Conservation (phyloP, 345 rosid genomes). For the Excoecaria cochinchinensis region DNA sequence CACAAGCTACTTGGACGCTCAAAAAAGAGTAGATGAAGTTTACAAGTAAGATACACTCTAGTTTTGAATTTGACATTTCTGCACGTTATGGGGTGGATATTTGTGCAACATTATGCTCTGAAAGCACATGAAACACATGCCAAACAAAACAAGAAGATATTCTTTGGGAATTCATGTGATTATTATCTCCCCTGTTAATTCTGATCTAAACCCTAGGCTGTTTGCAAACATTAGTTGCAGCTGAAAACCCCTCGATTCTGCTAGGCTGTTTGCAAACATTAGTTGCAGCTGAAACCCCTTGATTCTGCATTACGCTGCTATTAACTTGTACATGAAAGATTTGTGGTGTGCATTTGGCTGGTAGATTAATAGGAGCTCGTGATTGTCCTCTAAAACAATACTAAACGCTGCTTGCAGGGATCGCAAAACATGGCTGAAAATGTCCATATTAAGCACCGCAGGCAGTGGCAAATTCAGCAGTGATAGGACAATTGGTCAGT, state of each 20-base stretch:
- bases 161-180: background rate
- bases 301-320: background rate
- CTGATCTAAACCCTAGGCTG: background rate
- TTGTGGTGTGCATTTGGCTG: background rate
- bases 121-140: background rate
- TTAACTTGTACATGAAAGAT: background rate
- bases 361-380: background rate
- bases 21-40: slow-evolving; percentile 74
- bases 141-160: background rate
- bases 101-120: background rate
- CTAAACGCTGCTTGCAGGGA: slow-evolving; percentile 48
- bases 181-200: background rate
- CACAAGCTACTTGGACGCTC: slow-evolving; percentile 81
- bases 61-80: background rate
- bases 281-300: background rate
- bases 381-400: background rate
- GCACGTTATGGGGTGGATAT: background rate
- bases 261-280: background rate
- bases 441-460: slow-evolving; percentile 91
- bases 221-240: background rate
- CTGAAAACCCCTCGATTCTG: background rate
- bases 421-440: slow-evolving; percentile 71
- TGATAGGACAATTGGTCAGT: slow-evolving; percentile 81
- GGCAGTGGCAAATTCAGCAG: slow-evolving; percentile 93
- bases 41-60: slow-evolving; percentile 62